Base-by-base conservation (phyloP, 2,329 filamentous ascomycete species). In the Leptographium procerum region DNA sequence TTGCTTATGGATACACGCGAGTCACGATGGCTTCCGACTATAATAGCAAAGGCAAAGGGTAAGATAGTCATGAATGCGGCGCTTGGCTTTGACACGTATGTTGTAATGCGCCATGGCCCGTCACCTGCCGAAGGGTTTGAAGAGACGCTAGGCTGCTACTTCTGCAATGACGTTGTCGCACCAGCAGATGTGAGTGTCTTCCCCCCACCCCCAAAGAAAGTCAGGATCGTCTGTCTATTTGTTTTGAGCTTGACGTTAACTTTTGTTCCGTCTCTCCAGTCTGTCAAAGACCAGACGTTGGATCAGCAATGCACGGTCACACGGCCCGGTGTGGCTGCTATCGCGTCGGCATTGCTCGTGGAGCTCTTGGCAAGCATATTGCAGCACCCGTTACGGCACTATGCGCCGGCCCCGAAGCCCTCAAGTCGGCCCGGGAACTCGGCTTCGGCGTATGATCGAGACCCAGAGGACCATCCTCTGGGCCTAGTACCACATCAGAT, bases 241-340 rank as follows among this genome's bases (percentile, higher is more conserved):
- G 5, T 33, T 10, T 28, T 48, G 33, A 6, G 40, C 40, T 24
- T 51, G 6, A 31, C 24, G 2, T 45, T 51, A 43, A 57, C 59
- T 14, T 2, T 48, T 54, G 29, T 4, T 31, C 34, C 8, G 2
- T 3, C 31, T 26, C 13, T 13, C 1, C 66, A 95, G 89, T 96
- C 91, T 2, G 82, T 96, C 68, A 96, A 92, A 71, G 91, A 96
- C 67, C 89, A 91, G 65, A 97, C 94, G 0, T 84, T 99, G 13
- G 94, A 99, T 69, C 94, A 99, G 70, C 94, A 97, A 73, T 99
- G 94, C 72, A 99, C 94, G 0, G 94, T 99, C 24, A 99, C 94
- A 3, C 84, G 94, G 11, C 94, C 94, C 0, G 94, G 94, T 19
- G 85, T 96, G 40, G 92, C 94, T 16, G 87, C 91, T 11, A 94